Evolutionary conservation across 306 rosid genomes (phyloP).

Genomic region (Dryas drummondii): DNA sequence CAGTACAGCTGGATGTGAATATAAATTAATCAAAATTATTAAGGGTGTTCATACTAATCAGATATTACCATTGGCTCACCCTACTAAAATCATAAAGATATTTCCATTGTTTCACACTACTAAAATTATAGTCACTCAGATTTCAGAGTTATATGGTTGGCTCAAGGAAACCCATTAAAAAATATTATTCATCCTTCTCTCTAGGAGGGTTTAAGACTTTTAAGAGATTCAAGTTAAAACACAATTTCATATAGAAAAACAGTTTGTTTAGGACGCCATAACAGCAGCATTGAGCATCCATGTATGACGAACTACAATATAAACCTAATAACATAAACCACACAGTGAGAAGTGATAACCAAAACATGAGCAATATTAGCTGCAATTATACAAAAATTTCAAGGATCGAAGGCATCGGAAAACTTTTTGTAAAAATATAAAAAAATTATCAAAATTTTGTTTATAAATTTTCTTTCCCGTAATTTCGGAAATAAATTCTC

Average conservation of each 20-base stretch:
- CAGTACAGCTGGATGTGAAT: background rate
- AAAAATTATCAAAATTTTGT: background rate
- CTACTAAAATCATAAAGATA: background rate
- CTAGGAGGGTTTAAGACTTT: background rate
- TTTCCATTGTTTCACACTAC: background rate
- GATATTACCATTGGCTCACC: background rate
- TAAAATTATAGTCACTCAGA: background rate
- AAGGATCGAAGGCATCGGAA: background rate
- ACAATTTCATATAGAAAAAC: background rate
- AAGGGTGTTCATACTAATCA: background rate
- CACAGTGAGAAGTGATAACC: background rate
- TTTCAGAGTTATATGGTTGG: background rate
- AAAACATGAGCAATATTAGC: background rate
- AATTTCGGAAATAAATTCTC: background rate
- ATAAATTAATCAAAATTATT: background rate
- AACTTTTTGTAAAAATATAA: background rate
- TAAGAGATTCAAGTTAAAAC: background rate
- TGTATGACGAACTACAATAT: background rate
- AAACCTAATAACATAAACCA: background rate
- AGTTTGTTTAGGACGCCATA: too few species aligned
- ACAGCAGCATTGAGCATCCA: too few species aligned
- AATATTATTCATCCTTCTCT: background rate
- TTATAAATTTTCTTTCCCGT: too few species aligned
- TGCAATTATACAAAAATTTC: background rate
- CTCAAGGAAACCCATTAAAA: background rate